Evolutionary conservation across 805 yeast species (phyloP).

Genomic region (Wickerhamiella cacticola): DNA sequence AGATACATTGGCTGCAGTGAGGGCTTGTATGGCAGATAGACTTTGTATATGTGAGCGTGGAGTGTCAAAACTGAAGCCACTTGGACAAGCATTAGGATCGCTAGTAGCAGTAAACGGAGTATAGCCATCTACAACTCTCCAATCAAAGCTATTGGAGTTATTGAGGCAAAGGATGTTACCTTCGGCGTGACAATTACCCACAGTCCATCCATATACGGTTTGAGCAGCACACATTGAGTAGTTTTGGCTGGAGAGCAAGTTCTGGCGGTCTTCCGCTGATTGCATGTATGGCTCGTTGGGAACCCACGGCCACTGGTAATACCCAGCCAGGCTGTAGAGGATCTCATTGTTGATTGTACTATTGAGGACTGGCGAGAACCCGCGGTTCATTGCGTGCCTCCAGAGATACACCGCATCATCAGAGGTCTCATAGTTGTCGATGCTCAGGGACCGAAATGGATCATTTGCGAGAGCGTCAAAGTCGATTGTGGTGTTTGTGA

Average conservation of each 20-base stretch:
- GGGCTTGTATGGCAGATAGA: constrained; percentile 19
- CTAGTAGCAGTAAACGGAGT: constrained; percentile 34
- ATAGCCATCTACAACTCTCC: constrained; percentile 30
- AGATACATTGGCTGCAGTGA: constrained; percentile 11
- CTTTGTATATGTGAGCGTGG: constrained; percentile 45
- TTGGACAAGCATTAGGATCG: constrained; percentile 30
- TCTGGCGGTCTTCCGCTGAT: constrained; percentile 16
- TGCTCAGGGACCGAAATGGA: constrained; percentile 5
- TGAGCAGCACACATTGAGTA: constrained; percentile 36
- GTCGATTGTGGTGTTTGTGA: neutral
- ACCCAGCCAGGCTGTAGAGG: constrained; percentile 23
- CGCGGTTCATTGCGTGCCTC: constrained; percentile 35
- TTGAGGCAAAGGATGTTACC: constrained; percentile 47
- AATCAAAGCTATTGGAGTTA: constrained; percentile 30
- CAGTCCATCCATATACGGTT: constrained; percentile 43
- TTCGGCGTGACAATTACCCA: constrained; percentile 51
- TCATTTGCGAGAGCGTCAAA: neutral
- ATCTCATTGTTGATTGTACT: constrained; percentile 23
- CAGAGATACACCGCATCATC: constrained; percentile 6
- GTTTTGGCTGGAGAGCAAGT: constrained; percentile 15
- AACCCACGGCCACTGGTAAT: constrained; percentile 67
- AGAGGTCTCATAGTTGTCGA: neutral
- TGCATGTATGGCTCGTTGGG: constrained; percentile 37
- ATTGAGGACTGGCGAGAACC: constrained; percentile 54
- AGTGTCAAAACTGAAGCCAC: constrained; percentile 30